Base-by-base conservation (phyloP, 441 rosid species). In the Dalechampia spathulata region DNA sequence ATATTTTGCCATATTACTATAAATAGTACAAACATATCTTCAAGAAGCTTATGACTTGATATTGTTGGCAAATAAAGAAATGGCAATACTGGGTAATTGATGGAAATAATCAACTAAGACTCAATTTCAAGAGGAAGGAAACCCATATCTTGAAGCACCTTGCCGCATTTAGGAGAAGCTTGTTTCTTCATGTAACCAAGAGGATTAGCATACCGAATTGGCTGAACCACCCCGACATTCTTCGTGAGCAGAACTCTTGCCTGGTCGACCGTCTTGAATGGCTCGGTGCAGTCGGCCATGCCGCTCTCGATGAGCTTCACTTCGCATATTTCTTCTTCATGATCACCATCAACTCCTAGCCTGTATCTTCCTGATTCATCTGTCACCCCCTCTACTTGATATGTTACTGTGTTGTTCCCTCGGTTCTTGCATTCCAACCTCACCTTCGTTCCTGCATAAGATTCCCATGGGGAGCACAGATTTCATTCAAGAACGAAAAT, bases 291-390 rank as follows among this genome's bases (percentile, higher is more conserved):
- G 19, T 52, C 40, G 5, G 28, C 59, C 60, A 37, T 51, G n/a
- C 58, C 65, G 50, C 83, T 76, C 22, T 49, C 40, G 0, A 49
- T 11, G 37, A 66, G 23, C 30, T 4, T 23, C 15, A 81, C 65
- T 62, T 74, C 68, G 39, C 83, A 81, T 14, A 80, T 67, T 21
- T 74, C 75, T 0, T 74, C 78, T 26, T 67, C 86, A 11, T 74
- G 80, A 26, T 78, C 76, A 2, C 75, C 79, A 0, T 49, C 57
- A 6, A 68, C 75, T 0, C 25, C 5, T 7, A 82, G 14, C 8
- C 2, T 52, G 56, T 78, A 79, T 1, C n/a, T 19, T 0, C 82
- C 87, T 7, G 0, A 0, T 1, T 21, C n/a, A 41, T 73, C 73
- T 0, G 74, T 73, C 30, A 2, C 21, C 0, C 42, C 70, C 38